phyloP scores from a whole-genome alignment of 2,329 filamentous ascomycete genomes.

The Phymatotrichopsis omnivora region DNA sequence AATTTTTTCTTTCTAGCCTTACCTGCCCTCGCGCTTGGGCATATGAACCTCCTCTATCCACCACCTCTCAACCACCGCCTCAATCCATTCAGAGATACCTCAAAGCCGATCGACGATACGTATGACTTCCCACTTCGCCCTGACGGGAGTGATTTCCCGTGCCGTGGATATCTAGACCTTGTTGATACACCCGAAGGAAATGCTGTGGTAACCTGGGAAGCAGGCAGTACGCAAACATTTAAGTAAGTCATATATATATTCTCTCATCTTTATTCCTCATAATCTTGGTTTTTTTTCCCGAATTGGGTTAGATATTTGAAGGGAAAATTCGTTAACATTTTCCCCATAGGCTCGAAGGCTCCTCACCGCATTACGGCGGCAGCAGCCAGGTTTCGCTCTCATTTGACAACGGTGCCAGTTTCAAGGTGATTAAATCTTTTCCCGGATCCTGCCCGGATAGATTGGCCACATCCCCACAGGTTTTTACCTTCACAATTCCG shows the following conservation, averaged over 20 bases:
- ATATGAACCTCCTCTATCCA: constrained; percentile 14
- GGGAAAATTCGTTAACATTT: no score
- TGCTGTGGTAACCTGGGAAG: constrained; percentile 11
- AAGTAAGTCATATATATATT: constrained; percentile 6
- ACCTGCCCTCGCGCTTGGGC: constrained; percentile 5
- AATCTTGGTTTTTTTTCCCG: no score
- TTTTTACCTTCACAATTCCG: constrained; percentile 15
- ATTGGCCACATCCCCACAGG: background rate
- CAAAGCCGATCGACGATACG: constrained; percentile 22
- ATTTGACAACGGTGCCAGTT: constrained; percentile 59
- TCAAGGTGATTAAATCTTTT: constrained; percentile 57
- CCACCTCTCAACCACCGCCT: constrained; percentile 7
- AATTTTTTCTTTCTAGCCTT: no score
- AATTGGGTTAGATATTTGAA: no score
- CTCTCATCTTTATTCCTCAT: no score
- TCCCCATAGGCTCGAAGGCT: no score
- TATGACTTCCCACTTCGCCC: constrained; percentile 15
- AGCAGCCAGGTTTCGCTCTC: constrained; percentile 68
- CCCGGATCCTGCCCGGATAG: constrained; percentile 46
- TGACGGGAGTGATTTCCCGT: constrained; percentile 20
- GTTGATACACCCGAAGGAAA: constrained; percentile 7
- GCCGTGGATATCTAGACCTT: constrained; percentile 9
- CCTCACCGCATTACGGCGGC: constrained; percentile 37
- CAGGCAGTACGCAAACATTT: constrained; percentile 9
- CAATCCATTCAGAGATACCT: constrained; percentile 1